These are phyloP conservation scores for Phytophthora podocarpi DNA, from an alignment of 352 stramenopile species.

Conservation along the genomic window DNA sequence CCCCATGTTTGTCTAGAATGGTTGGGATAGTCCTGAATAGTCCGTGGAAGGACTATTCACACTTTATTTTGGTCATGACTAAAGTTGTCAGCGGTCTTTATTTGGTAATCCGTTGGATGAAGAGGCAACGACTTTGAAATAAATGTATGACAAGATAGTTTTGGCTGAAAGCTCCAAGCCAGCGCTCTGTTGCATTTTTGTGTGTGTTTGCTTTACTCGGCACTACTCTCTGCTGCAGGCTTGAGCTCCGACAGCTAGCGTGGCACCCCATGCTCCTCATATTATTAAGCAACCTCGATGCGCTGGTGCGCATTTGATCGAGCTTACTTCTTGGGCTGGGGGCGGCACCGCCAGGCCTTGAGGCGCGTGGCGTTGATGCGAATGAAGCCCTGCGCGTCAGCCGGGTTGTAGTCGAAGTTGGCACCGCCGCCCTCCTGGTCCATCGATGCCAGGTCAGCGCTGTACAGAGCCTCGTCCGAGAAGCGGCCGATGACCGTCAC, in stretches of 20 bases:
- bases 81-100: no score
- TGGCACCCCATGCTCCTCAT: slow-evolving; percentile 20
- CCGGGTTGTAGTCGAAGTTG: slow-evolving; percentile 98
- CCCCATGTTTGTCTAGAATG: slow-evolving; percentile 65
- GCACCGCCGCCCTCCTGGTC: slow-evolving; percentile 96
- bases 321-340: slow-evolving; percentile 55
- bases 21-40: background rate
- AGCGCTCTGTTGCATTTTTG: slow-evolving; percentile 31
- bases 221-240: slow-evolving; percentile 19
- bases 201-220: slow-evolving; percentile 19
- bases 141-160: background rate
- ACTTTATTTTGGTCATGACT: background rate
- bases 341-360: slow-evolving; percentile 91
- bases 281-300: slow-evolving; percentile 30
- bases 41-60: background rate
- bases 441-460: slow-evolving; percentile 97
- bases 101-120: no score
- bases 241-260: background rate
- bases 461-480: slow-evolving; percentile 96
- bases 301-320: slow-evolving; percentile 1
- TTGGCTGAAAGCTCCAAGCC: slow-evolving; percentile 8
- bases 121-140: no score
- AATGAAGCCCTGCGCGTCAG: slow-evolving; percentile 98
- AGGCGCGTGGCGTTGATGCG: slow-evolving; percentile 98
- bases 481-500: slow-evolving; percentile 93